These are phyloP conservation scores for Pseudohyphozyma bogoriensis DNA, from an alignment of 768 basidiomycete genomes.

Conservation along the genomic window DNA sequence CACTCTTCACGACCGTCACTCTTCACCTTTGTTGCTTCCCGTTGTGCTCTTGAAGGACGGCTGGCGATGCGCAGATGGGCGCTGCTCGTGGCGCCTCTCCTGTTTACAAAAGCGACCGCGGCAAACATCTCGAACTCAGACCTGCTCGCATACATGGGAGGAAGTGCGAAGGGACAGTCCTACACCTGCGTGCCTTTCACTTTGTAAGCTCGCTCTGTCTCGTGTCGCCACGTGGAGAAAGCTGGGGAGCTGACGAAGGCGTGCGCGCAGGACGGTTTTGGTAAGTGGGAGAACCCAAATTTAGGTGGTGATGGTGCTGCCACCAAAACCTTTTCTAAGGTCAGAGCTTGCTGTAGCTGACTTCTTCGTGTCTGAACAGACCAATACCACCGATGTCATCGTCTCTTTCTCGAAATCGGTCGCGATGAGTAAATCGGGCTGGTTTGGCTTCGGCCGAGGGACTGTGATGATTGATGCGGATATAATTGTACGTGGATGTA, in stretches of 20 bases:
- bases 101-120: background rate
- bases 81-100: background rate
- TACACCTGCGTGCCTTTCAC: constrained; percentile 14
- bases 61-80: background rate
- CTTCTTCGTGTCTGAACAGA: background rate
- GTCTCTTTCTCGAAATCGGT: background rate
- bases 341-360: background rate
- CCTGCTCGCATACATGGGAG: constrained; percentile 14
- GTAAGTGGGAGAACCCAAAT: too few relatives aligned
- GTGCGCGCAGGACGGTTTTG: background rate
- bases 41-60: constrained; percentile 4
- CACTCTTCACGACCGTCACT: background rate
- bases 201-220: too few relatives aligned
- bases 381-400: constrained; percentile 6
- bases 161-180: constrained; percentile 12
- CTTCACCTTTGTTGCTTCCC: background rate
- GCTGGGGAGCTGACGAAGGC: background rate
- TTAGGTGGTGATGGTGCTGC: too few relatives aligned
- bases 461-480: constrained; percentile 15
- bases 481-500: background rate
- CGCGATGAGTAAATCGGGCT: background rate
- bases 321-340: too few relatives aligned
- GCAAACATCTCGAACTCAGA: constrained; percentile 2
- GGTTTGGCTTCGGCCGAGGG: constrained; percentile 5
- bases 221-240: constrained; percentile 5